phyloP scores from a whole-genome alignment of 1,284 basidiomycete genomes.

The Cryptococcus floricola region DNA sequence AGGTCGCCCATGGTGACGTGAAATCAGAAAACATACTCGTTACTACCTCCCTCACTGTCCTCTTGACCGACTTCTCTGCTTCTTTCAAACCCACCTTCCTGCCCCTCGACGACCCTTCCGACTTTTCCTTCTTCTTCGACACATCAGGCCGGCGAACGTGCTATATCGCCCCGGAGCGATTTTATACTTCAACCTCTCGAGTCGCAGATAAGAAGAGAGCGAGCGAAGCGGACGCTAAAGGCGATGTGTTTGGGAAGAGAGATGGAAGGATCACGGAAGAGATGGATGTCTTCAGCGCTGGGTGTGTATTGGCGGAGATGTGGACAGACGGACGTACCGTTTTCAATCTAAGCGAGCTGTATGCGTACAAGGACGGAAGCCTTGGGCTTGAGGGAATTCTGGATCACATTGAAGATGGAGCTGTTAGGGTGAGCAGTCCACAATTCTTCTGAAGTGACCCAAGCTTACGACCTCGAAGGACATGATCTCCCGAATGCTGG shows the following conservation, averaged over 20 bases:
- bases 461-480: conserved; percentile 53
- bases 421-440: conserved; percentile 63
- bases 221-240: background rate
- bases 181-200: conserved; percentile 75
- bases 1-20: conserved; percentile 93
- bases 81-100: conserved; percentile 91
- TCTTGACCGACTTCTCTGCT: conserved; percentile 92
- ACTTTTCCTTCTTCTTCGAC: conserved; percentile 98
- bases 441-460: background rate
- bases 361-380: conserved; percentile 87
- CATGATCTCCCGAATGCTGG: conserved; percentile 86
- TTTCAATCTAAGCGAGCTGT: conserved; percentile 92
- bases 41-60: conserved; percentile 92
- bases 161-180: conserved; percentile 94
- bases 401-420: conserved; percentile 70
- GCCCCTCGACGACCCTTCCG: conserved; percentile 92
- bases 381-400: conserved; percentile 72
- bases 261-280: conserved; percentile 85
- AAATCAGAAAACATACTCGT: conserved; percentile 98
- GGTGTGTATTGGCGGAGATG: conserved; percentile 93
- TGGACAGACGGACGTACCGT: conserved; percentile 92
- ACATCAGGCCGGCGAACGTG: conserved; percentile 89
- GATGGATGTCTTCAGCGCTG: conserved; percentile 96
- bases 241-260: conserved; percentile 52
- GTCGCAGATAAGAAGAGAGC: conserved; percentile 56